Evolutionary conservation across 2,329 filamentous ascomycete genomes (phyloP).

Genomic region (Ascochyta rabiei): DNA sequence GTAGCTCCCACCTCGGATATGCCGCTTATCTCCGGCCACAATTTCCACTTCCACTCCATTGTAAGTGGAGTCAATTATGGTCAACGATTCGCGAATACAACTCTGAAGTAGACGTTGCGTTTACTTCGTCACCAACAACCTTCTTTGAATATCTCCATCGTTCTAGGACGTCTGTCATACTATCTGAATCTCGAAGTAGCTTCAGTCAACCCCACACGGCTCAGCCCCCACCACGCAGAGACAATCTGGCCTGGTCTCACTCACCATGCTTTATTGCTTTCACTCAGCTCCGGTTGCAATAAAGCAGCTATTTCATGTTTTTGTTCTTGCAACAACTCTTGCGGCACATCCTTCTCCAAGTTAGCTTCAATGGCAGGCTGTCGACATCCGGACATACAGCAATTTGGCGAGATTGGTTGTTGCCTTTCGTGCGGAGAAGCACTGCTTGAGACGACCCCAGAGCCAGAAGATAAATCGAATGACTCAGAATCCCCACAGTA

Average conservation of each 20-base stretch:
- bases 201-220: background rate
- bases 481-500: background rate
- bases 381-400: conserved; percentile 8
- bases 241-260: background rate
- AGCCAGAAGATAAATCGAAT: background rate
- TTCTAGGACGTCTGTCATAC: background rate
- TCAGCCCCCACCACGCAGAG: background rate
- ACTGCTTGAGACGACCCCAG: background rate
- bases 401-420: conserved; percentile 4
- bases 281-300: background rate
- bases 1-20: conserved; percentile 4
- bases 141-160: too few species aligned
- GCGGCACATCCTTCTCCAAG: background rate
- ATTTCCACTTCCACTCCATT: background rate
- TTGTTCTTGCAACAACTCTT: background rate
- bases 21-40: conserved; percentile 9
- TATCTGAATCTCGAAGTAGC: background rate
- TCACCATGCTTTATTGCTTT: background rate
- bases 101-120: too few species aligned
- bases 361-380: conserved; percentile 1
- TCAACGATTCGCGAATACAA: background rate
- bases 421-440: conserved; percentile 13
- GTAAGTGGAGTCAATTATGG: background rate
- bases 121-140: too few species aligned
- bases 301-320: background rate